phyloP scores from a whole-genome alignment of 495 filamentous ascomycete genomes.

The Penicillium cataractarum region DNA sequence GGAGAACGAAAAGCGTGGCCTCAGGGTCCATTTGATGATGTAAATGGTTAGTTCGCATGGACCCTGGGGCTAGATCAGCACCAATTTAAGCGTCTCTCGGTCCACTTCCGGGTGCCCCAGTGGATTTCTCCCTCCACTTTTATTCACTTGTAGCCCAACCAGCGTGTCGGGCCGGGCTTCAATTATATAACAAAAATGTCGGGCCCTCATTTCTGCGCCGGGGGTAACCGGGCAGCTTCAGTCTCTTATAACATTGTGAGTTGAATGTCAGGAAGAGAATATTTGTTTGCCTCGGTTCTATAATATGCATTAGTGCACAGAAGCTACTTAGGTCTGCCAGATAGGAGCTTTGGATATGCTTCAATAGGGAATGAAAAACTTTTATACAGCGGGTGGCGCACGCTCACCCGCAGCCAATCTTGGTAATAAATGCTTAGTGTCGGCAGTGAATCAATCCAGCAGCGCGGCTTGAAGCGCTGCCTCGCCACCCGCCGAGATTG shows the following conservation, averaged over 20 bases:
- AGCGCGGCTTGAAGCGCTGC: constrained; percentile 20
- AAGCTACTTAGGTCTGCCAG: background rate
- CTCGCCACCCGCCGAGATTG: constrained; percentile 21
- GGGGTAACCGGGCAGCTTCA: constrained; percentile 23
- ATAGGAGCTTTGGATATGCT: background rate
- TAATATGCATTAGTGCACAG: background rate
- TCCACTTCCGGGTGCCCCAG: constrained; percentile 19
- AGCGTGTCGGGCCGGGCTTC: constrained; percentile 10
- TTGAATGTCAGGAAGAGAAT: background rate
- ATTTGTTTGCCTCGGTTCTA: background rate
- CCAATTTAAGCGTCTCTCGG: constrained; percentile 26
- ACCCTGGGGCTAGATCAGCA: constrained; percentile 13
- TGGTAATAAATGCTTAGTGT: background rate
- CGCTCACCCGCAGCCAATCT: background rate
- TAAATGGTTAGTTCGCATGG: constrained; percentile 10
- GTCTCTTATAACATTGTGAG: constrained; percentile 8
- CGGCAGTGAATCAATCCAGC: background rate
- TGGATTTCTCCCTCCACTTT: constrained; percentile 1
- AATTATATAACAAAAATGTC: constrained; percentile 32
- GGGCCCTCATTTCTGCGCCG: constrained; percentile 17
- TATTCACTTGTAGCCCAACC: constrained; percentile 4
- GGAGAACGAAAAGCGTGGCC: constrained; percentile 9
- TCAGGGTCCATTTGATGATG: constrained; percentile 14
- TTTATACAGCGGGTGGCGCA: background rate
- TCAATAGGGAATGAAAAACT: background rate